These are phyloP conservation scores for Citrus trifoliata DNA, from an alignment of 345 rosid genomes.

Conservation along the genomic window DNA sequence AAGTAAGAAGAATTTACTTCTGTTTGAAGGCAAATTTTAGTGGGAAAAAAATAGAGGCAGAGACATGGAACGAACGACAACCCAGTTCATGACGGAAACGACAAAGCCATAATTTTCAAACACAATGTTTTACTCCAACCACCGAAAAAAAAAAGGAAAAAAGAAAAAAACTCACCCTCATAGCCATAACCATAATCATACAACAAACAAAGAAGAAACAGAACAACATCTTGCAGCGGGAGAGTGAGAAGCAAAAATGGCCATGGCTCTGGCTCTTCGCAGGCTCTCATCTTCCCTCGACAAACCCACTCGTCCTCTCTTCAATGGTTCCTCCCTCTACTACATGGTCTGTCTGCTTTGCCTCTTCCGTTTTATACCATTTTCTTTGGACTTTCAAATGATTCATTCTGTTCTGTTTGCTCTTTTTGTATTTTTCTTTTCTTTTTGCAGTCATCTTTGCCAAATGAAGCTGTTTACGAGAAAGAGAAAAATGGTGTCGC, in stretches of 20 bases:
- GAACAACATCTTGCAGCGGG: neutral
- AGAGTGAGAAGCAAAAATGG: slow-evolving; percentile 44
- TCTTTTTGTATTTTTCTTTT: neutral
- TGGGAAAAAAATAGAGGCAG: neutral
- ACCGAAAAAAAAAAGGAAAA: slow-evolving; percentile 8
- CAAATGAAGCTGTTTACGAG: slow-evolving; percentile 87
- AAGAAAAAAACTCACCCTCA: slow-evolving; percentile 3
- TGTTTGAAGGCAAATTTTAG: neutral
- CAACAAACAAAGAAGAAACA: neutral
- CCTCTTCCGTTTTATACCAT: neutral
- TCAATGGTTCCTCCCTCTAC: slow-evolving; percentile 53
- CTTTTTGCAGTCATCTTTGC: slow-evolving; percentile 71
- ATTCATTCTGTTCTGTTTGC: neutral
- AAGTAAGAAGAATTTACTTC: neutral
- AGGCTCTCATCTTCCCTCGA: slow-evolving; percentile 83
- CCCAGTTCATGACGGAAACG: neutral
- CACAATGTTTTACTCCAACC: slow-evolving; percentile 24
- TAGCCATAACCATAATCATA: slow-evolving; percentile 30
- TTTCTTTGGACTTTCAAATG: neutral
- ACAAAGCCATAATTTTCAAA: neutral
- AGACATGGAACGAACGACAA: neutral
- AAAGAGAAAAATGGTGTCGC: slow-evolving; percentile 69
- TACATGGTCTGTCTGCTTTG: slow-evolving; percentile 47
- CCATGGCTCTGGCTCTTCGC: slow-evolving; percentile 95
- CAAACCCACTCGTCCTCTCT: slow-evolving; percentile 79